These are phyloP conservation scores for Aureobasidium sp. DNA, from an alignment of 2,329 filamentous ascomycete genomes.

Conservation along the genomic window DNA sequence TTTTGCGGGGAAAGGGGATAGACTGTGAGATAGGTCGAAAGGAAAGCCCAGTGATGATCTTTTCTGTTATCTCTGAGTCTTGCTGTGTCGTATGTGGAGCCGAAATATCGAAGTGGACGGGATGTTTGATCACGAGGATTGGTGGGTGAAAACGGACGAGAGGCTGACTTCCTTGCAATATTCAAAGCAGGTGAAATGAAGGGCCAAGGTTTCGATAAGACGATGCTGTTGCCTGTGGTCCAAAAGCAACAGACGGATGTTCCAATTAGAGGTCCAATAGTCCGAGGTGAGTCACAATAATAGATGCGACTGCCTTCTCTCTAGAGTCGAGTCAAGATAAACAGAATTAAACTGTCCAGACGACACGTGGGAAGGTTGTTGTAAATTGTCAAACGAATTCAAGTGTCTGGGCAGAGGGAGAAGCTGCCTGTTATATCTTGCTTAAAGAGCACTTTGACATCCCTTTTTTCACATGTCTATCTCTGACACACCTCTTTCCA, in stretches of 20 bases:
- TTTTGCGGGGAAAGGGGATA: slow-evolving; percentile 5
- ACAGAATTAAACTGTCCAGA: not conserved
- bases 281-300: not conserved
- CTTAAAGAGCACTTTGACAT: not conserved
- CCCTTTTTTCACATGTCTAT: not conserved
- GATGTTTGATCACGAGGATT: not conserved
- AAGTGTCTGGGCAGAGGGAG: not conserved
- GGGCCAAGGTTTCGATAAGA: slow-evolving; percentile 4
- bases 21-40: not conserved
- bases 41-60: slow-evolving; percentile 4
- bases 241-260: not conserved
- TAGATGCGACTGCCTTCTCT: not conserved
- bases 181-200: not conserved
- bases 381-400: not conserved
- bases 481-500: slow-evolving; percentile 10
- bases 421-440: slow-evolving; percentile 2
- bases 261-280: not conserved
- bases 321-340: not conserved
- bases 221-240: not conserved
- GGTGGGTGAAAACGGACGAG: slow-evolving; percentile 2
- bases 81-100: not conserved
- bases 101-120: not conserved
- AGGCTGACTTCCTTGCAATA: not conserved
- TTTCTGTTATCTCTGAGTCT: not conserved
- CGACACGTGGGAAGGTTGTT: not conserved